These are phyloP conservation scores for Sphagnum contortum DNA, from an alignment of 225 moss, liverwort and hornwort genomes.

Conservation along the genomic window DNA sequence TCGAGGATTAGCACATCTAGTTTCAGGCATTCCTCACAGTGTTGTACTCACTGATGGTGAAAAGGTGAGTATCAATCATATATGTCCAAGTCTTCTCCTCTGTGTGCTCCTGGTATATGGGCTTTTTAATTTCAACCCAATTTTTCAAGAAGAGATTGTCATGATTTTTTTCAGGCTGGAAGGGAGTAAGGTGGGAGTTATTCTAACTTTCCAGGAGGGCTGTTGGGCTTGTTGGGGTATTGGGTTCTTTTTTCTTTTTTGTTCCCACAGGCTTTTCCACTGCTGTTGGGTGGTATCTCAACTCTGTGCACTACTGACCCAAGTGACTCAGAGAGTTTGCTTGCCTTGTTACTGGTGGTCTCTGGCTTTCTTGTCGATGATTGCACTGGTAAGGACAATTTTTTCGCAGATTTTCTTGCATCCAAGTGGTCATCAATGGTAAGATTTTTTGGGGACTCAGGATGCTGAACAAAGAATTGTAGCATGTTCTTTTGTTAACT, in stretches of 20 bases:
- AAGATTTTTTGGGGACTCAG: neutral
- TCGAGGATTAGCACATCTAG: slow-evolving; percentile 59
- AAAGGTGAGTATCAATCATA: slow-evolving; percentile 33
- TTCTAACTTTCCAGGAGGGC: neutral
- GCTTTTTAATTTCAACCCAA: too few relatives aligned
- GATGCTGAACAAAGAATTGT: too few relatives aligned
- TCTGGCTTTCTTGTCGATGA: slow-evolving; percentile 66
- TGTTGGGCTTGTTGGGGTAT: neutral
- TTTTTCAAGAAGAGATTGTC: too few relatives aligned
- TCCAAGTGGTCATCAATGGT: neutral
- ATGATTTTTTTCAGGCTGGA: too few relatives aligned
- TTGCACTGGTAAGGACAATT: slow-evolving; percentile 32
- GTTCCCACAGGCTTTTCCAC: slow-evolving; percentile 53
- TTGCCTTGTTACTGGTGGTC: slow-evolving; percentile 45
- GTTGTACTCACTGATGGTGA: slow-evolving; percentile 53
- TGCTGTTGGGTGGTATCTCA: slow-evolving; percentile 57
- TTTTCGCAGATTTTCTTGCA: neutral
- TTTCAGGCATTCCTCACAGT: slow-evolving; percentile 49
- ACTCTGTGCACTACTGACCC: slow-evolving; percentile 22
- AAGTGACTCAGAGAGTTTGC: slow-evolving; percentile 48
- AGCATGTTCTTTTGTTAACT: too few relatives aligned
- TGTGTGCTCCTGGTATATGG: too few relatives aligned
- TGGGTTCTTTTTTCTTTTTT: neutral
- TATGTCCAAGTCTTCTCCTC: too few relatives aligned
- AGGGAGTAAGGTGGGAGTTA: too few relatives aligned